These are phyloP conservation scores for Ballota nigra DNA, from an alignment of 257 asterid genomes.

Conservation along the genomic window DNA sequence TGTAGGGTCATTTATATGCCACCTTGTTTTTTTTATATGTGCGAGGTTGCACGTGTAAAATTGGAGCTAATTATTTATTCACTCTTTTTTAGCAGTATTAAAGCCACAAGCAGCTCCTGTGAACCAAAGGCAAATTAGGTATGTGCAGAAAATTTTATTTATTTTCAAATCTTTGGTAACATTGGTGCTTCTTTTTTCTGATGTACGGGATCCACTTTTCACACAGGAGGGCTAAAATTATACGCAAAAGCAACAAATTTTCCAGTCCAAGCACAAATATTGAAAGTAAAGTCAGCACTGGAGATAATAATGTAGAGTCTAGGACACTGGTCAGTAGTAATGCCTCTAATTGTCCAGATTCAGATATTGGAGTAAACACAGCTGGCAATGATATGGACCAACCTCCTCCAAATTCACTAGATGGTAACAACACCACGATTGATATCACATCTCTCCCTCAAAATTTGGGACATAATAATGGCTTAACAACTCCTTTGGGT, in stretches of 20 bases:
- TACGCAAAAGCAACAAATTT: conserved; percentile 45
- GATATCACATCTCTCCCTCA: conserved; percentile 32
- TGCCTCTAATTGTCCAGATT: conserved; percentile 27
- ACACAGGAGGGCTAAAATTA: conserved; percentile 79
- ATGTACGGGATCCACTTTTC: conserved; percentile 18
- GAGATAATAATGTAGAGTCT: conserved; percentile 28
- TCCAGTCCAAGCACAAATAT: conserved; percentile 31
- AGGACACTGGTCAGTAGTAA: conserved; percentile 33
- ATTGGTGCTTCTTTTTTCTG: conserved; percentile 10
- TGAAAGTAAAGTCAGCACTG: conserved; percentile 33
- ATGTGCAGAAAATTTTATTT: conserved; percentile 19
- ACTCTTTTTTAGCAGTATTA: conserved; percentile 40
- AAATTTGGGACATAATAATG: conserved; percentile 25
- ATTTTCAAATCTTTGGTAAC: not conserved
- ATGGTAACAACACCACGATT: conserved; percentile 27
- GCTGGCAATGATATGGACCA: conserved; percentile 18
- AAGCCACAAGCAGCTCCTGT: conserved; percentile 45
- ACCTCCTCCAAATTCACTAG: conserved; percentile 34
- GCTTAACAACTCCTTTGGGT: conserved; percentile 21
- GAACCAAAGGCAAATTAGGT: conserved; percentile 63
- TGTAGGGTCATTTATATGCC: not conserved
- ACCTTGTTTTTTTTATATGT: not conserved
- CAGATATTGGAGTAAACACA: conserved; percentile 27
- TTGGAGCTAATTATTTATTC: conserved; percentile 19
- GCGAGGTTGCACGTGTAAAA: not conserved